phyloP scores from a whole-genome alignment of 164 flowering plant genomes.

The Malania oleifera region DNA sequence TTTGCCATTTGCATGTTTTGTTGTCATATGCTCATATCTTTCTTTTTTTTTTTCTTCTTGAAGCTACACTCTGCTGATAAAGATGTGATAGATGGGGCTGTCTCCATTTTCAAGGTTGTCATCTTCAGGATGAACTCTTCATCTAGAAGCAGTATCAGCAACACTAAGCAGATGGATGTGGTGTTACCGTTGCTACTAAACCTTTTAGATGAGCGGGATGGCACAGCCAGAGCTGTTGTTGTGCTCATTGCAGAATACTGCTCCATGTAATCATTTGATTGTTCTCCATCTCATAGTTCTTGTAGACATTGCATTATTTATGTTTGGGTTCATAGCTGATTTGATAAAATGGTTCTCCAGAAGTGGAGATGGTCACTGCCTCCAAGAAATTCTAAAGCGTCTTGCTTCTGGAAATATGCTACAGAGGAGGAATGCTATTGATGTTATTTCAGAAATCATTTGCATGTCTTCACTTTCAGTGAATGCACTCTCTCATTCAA shows the following conservation, averaged over 20 bases:
- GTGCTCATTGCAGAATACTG: constrained; percentile 69
- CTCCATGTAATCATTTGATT: constrained; percentile 38
- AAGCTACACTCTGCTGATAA: constrained; percentile 66
- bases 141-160: constrained; percentile 25
- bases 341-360: constrained; percentile 28
- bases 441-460: constrained; percentile 56
- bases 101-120: constrained; percentile 51
- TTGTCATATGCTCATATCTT: no score
- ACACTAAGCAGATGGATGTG: constrained; percentile 36
- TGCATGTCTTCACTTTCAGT: constrained; percentile 36
- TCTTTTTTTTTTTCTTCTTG: no score
- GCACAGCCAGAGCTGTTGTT: constrained; percentile 63
- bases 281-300: background rate
- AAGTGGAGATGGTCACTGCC: constrained; percentile 38
- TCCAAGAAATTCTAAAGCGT: constrained; percentile 45
- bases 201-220: constrained; percentile 75
- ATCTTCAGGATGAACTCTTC: constrained; percentile 35
- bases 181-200: constrained; percentile 47
- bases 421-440: constrained; percentile 64
- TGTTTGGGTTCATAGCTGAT: constrained; percentile 16
- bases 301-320: background rate
- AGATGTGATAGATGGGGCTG: constrained; percentile 52
- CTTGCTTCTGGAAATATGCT: constrained; percentile 20
- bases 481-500: constrained; percentile 24
- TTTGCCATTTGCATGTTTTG: no score